phyloP scores from a whole-genome alignment of 306 rosid species.

The Arachis stenosperma region DNA sequence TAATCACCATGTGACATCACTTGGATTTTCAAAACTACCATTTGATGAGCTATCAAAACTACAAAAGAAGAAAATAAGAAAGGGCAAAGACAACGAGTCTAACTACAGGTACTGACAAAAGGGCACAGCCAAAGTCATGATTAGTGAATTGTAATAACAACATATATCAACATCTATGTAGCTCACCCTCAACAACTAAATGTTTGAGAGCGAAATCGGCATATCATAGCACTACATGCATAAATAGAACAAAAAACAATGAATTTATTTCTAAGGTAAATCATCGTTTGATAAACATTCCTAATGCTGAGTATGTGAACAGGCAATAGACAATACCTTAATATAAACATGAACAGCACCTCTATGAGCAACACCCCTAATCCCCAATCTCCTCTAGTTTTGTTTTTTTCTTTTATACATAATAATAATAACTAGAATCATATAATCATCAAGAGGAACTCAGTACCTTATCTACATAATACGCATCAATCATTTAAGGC shows the following conservation, averaged over 20 bases:
- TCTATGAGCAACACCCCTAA: too few relatives aligned
- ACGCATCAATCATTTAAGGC: conserved; percentile 19
- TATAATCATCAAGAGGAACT: conserved; percentile 12
- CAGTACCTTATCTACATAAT: conserved; percentile 11
- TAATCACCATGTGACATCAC: not conserved
- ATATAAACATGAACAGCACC: not conserved
- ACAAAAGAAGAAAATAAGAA: not conserved
- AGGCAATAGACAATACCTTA: conserved; percentile 1
- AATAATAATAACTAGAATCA: not conserved
- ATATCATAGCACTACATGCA: not conserved
- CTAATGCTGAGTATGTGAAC: conserved; percentile 3
- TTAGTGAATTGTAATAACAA: not conserved
- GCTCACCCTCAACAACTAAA: conserved; percentile 3
- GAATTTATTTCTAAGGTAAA: not conserved
- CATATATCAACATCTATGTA: not conserved
- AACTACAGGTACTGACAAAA: not conserved
- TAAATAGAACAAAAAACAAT: not conserved
- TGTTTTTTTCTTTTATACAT: too few relatives aligned
- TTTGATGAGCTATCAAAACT: conserved; percentile 5
- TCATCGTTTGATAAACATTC: not conserved
- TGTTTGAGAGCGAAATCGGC: not conserved
- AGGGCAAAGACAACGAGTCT: not conserved
- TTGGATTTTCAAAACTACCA: not conserved
- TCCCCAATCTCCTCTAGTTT: too few relatives aligned
- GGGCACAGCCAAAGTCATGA: not conserved